Evolutionary conservation across 2,329 filamentous ascomycete species (phyloP).

Genomic region (Conoideocrella luteorostrata): DNA sequence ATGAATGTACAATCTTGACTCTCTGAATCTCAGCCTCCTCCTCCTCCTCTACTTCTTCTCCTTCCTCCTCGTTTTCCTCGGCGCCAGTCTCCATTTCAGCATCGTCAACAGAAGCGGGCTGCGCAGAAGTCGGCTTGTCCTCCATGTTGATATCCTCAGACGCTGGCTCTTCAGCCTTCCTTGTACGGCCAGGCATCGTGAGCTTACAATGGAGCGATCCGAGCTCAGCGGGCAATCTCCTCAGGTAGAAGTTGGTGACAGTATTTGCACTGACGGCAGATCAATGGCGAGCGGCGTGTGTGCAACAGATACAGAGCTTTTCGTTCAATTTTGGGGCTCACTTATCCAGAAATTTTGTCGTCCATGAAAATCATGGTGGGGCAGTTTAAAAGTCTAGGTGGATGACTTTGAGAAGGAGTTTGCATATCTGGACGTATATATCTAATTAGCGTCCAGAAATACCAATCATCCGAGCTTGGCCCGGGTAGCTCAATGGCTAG

Average conservation of each 20-base stretch:
- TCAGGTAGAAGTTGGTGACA: no score
- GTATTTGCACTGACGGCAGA: background rate
- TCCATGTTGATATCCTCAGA: conserved; percentile 37
- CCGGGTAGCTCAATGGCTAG: conserved; percentile 28
- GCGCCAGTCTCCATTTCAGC: conserved; percentile 24
- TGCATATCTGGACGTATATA: background rate
- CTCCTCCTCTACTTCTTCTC: conserved; percentile 38
- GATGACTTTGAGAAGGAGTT: background rate
- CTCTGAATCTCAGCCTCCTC: conserved; percentile 47
- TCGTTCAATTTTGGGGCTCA: background rate
- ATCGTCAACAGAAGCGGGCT: conserved; percentile 27
- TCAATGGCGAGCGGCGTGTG: no score
- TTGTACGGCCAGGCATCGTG: conserved; percentile 35
- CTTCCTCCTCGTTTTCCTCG: conserved; percentile 27
- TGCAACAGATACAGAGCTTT: background rate
- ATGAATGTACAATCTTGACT: conserved; percentile 51
- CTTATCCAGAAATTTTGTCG: conserved; percentile 11
- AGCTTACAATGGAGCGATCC: no score
- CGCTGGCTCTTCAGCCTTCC: conserved; percentile 22
- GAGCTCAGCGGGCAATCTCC: no score
- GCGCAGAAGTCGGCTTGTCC: conserved; percentile 35
- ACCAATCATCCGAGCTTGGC: conserved; percentile 9
- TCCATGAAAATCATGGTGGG: conserved; percentile 1
- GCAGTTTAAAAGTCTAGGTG: background rate
- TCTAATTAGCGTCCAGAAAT: background rate